These are phyloP conservation scores for Rhizopus sp. DNA, from an alignment of 371 early-diverging fungal species.

Conservation along the genomic window DNA sequence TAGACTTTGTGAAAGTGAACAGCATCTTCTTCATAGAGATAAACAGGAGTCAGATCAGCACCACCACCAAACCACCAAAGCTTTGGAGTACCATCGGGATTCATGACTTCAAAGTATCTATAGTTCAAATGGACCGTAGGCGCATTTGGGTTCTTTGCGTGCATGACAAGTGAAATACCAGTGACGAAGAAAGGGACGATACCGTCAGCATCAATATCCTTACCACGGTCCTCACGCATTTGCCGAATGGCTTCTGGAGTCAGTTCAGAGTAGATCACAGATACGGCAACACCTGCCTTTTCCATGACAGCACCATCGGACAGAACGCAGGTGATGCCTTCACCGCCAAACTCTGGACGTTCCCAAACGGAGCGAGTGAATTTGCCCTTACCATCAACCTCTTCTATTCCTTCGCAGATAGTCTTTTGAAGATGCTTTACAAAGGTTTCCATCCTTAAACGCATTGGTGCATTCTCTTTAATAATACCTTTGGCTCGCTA, in stretches of 20 bases:
- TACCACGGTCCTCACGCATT: slow-evolving; percentile 77
- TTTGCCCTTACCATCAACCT: slow-evolving; percentile 63
- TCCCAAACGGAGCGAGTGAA: slow-evolving; percentile 82
- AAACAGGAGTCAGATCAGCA: slow-evolving; percentile 81
- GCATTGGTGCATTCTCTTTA: slow-evolving; percentile 62
- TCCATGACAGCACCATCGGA: slow-evolving; percentile 92
- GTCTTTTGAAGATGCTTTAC: slow-evolving; percentile 77
- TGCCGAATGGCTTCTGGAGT: slow-evolving; percentile 74
- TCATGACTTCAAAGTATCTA: slow-evolving; percentile 93
- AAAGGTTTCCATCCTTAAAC: slow-evolving; percentile 80
- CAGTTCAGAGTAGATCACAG: slow-evolving; percentile 76
- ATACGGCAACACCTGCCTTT: slow-evolving; percentile 93
- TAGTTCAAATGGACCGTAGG: slow-evolving; percentile 97
- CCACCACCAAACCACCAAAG: slow-evolving; percentile 92
- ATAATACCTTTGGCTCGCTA: slow-evolving; percentile 27
- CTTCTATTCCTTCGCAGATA: slow-evolving; percentile 59
- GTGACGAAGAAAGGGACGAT: slow-evolving; percentile 82
- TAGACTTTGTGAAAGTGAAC: slow-evolving; percentile 77
- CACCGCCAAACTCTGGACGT: slow-evolving; percentile 81
- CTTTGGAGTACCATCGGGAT: slow-evolving; percentile 59
- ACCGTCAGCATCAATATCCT: slow-evolving; percentile 47
- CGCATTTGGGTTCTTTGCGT: slow-evolving; percentile 93
- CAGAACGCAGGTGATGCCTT: slow-evolving; percentile 91
- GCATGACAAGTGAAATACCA: slow-evolving; percentile 91
- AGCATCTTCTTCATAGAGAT: slow-evolving; percentile 80